Base-by-base conservation (phyloP, 140 eudicot genomes). In the Anethum foeniculum region DNA sequence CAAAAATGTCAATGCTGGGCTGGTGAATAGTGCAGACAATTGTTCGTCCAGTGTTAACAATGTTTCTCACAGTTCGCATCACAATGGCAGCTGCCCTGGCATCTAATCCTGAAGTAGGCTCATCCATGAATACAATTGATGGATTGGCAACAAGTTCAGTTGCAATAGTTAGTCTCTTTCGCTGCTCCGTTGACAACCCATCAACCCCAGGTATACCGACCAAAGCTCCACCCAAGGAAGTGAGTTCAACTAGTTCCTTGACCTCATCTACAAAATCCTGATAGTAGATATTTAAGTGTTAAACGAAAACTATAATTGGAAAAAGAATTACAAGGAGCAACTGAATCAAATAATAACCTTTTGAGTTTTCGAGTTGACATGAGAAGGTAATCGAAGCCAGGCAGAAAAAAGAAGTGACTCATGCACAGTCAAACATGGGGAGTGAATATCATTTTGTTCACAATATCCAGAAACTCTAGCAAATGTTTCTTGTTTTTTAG, bases 61-160 rank as follows among this genome's bases (percentile, higher is more conserved):
- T 91, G 84, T 93, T 93, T 83, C 97, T 91, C 48, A 93, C 97
- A 0, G 98, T 92, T 86, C 98, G 87, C 98, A 93, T 93, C 65
- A 93, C 98, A 84, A 93, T 91, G 83, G 98, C 98, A 68, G 98
- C 98, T 43, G 98, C 87, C 71, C 98, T 90, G 21, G 98, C 98
- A 91, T 93, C 98, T 7, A 93, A 87, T 58, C 98, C 98, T 2
- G 98, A 93, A 80, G 98, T 93, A 4, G 98, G 98, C 79, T 93
- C 98, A 43, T 93, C 98, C 98, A 93, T 93, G 90, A 93, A 93
- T 11, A 93, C 93, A 30, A 93, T 90, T 18, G 97, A 93, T 78
- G 98, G 98, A 85, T 93, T 93, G 18, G 98, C 97, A 28, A 93
- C 97, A 84, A 93, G 88, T 82, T 93, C 98, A 85, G 89, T 90